Conservation (phyloP, 2,329 filamentous ascomycete species). For the Hymenoscyphus scutula region DNA sequence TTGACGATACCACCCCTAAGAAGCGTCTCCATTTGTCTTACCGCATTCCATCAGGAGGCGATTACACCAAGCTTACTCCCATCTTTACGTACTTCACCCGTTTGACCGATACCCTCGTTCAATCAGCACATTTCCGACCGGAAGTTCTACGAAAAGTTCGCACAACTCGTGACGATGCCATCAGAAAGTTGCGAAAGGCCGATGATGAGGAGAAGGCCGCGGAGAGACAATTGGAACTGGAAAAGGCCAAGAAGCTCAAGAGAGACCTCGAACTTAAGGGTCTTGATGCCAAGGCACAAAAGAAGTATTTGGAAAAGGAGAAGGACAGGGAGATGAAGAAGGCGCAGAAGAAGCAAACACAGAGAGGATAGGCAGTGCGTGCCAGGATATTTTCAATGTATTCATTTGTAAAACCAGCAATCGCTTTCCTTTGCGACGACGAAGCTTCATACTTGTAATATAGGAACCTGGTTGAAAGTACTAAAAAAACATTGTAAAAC, state of each 20-base stretch:
- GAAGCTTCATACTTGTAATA: constrained; percentile 3
- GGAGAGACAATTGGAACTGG: constrained; percentile 69
- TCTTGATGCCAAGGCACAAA: constrained; percentile 78
- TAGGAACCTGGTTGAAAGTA: background rate
- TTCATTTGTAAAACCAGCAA: background rate
- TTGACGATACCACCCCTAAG: constrained; percentile 79
- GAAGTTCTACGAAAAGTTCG: constrained; percentile 86
- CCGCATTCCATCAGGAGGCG: constrained; percentile 63
- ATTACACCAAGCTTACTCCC: constrained; percentile 66
- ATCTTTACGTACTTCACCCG: constrained; percentile 81
- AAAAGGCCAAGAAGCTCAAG: constrained; percentile 83
- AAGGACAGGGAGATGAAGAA: constrained; percentile 68
- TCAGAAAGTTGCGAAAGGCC: constrained; percentile 73
- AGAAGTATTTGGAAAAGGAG: constrained; percentile 81
- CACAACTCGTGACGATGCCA: constrained; percentile 74
- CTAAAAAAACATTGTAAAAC: background rate
- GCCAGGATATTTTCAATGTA: background rate
- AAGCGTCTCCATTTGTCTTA: constrained; percentile 82
- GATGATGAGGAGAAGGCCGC: constrained; percentile 80
- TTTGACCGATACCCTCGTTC: constrained; percentile 77
- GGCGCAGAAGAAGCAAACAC: constrained; percentile 60
- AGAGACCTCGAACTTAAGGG: constrained; percentile 76
- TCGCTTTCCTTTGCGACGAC: background rate
- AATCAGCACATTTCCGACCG: constrained; percentile 78
- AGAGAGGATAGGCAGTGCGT: constrained; percentile 24